A percentile compares a stretch with the other conserved stretches of the same genome.
Conservation (phyloP, 2,329 filamentous ascomycete species). For the Xylaria sp. region DNA sequence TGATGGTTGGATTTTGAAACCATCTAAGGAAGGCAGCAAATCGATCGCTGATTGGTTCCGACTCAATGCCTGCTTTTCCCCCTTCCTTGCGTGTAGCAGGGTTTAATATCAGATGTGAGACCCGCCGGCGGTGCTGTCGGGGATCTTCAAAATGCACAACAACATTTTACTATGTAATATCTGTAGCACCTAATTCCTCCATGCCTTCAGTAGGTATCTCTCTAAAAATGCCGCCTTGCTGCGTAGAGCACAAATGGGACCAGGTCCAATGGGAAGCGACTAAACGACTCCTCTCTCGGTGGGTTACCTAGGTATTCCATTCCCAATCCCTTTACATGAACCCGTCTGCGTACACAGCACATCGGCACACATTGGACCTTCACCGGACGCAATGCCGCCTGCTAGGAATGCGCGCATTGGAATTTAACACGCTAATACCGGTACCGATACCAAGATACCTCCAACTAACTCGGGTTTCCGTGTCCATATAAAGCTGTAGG, state of each 20-base stretch:
- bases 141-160: constrained; percentile 1
- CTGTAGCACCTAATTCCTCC: too few species aligned
- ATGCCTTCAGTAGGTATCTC: not conserved
- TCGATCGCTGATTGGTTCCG: constrained; percentile 29
- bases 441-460: too few species aligned
- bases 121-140: constrained; percentile 7
- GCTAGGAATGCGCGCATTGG: too few species aligned
- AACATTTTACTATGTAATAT: constrained; percentile 1
- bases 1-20: constrained; percentile 27
- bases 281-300: not conserved
- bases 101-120: constrained; percentile 21
- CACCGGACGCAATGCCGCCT: too few species aligned
- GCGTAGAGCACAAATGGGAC: not conserved
- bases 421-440: too few species aligned
- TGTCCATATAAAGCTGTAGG: too few species aligned
- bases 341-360: too few species aligned
- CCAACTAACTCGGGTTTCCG: too few species aligned
- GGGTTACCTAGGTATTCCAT: not conserved
- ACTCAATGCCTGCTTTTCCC: constrained; percentile 20
- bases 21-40: constrained; percentile 18
- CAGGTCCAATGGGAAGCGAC: not conserved
- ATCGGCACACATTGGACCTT: too few species aligned
- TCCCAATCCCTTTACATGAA: too few species aligned
- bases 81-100: constrained; percentile 2
- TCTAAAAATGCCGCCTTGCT: not conserved